Conservation (phyloP, 176 grass and related monocot genomes). For the Ampelocalamus luodianensis region DNA sequence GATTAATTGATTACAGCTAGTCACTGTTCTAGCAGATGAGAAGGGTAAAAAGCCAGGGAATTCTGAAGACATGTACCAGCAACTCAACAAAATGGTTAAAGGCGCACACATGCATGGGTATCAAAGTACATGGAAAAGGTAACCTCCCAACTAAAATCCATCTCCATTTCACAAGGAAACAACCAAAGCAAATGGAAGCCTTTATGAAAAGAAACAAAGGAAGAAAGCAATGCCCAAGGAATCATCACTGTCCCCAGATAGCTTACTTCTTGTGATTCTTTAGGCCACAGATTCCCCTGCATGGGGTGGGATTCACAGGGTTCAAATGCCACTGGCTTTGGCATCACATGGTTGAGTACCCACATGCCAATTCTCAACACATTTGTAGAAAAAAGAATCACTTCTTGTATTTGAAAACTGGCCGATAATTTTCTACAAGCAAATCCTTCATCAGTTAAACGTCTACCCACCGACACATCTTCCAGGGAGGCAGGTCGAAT, state of each 20-base stretch:
- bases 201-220: conserved; percentile 26
- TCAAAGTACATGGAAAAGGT: conserved; percentile 36
- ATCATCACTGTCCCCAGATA: conserved; percentile 41
- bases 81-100: conserved; percentile 36
- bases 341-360: conserved; percentile 39
- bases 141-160: conserved; percentile 38
- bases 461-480: not conserved
- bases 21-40: conserved; percentile 11
- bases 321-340: conserved; percentile 42
- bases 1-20: not conserved
- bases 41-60: not conserved
- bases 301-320: conserved; percentile 42
- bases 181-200: conserved; percentile 32
- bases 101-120: conserved; percentile 5
- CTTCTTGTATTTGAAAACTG: not conserved
- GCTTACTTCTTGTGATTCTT: conserved; percentile 47
- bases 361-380: conserved; percentile 41
- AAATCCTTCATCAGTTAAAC: conserved; percentile 11
- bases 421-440: not conserved
- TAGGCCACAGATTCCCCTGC: conserved; percentile 40
- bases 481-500: conserved; percentile 2
- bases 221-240: conserved; percentile 38
- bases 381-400: not conserved
- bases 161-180: conserved; percentile 37
- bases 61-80: conserved; percentile 23